Evolutionary conservation across 495 filamentous ascomycete genomes (phyloP).

Genomic region (Neurospora sp.): DNA sequence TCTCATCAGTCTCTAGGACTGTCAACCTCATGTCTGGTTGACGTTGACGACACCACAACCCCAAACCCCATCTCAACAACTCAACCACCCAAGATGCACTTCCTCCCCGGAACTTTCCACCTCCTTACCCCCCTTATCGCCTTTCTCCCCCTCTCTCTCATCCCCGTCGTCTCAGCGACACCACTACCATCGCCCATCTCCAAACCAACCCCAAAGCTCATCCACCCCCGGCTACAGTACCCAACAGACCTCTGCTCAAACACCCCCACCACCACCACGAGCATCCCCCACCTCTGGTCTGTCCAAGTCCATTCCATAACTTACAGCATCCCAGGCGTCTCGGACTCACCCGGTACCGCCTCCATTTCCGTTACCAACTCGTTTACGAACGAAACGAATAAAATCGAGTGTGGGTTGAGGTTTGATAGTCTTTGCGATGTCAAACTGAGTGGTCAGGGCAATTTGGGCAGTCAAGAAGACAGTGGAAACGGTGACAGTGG

Average conservation of each 20-base stretch:
- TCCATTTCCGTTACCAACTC: conserved; percentile 1
- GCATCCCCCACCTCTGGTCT: conserved; percentile 1
- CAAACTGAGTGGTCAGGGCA: not conserved
- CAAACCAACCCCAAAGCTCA: not conserved
- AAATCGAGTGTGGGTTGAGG: not conserved
- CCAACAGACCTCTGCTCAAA: not conserved
- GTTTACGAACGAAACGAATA: not conserved
- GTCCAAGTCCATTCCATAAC: not conserved
- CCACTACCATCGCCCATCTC: not conserved
- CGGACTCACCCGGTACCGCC: not conserved
- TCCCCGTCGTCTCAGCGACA: not conserved
- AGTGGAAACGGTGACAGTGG: not conserved
- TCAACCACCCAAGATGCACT: not conserved
- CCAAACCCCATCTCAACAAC: not conserved
- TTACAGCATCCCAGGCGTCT: not conserved
- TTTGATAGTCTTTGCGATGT: conserved; percentile 3
- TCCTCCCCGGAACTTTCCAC: not conserved
- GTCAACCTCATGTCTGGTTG: not conserved
- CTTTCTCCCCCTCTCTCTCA: not conserved
- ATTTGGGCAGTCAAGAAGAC: too few species aligned
- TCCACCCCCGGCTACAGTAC: not conserved
- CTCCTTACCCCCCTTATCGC: not conserved
- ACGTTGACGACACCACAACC: not conserved
- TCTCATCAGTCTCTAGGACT: not conserved
- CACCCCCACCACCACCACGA: not conserved